phyloP scores from a whole-genome alignment of 345 rosid genomes.

The Kernera saxatilis region DNA sequence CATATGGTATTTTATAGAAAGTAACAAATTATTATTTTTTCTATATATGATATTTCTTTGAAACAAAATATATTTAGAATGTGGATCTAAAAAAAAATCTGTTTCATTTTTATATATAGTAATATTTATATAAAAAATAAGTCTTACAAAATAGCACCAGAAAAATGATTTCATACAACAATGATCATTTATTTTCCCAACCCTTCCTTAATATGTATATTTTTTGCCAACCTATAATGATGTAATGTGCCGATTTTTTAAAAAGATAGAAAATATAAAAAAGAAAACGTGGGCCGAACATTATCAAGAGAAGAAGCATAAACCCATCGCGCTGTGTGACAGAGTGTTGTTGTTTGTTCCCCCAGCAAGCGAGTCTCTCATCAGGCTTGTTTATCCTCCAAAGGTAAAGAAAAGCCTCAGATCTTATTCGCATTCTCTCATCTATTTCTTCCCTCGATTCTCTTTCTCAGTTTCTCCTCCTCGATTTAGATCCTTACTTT shows the following conservation, averaged over 20 bases:
- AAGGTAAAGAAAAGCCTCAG: conserved; percentile 11
- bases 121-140: neutral
- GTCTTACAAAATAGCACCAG: neutral
- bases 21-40: neutral
- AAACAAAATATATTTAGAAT: neutral
- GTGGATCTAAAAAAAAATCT: neutral
- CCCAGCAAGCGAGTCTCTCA: conserved; percentile 16
- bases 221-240: neutral
- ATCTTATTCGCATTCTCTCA: conserved; percentile 20
- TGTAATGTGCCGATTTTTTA: neutral
- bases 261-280: neutral
- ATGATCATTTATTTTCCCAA: neutral
- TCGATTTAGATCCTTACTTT: neutral
- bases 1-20: neutral
- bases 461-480: neutral
- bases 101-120: neutral
- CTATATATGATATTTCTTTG: neutral
- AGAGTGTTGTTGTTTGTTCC: conserved; percentile 17
- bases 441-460: neutral
- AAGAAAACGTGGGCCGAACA: conserved; percentile 24
- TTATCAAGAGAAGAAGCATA: conserved; percentile 15
- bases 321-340: conserved; percentile 20
- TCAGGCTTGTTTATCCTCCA: conserved; percentile 14
- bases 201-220: neutral
- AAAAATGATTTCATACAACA: neutral